Base-by-base conservation (phyloP, 2,329 filamentous ascomycete species). In the Dryadomyces quercus-mongolicae region DNA sequence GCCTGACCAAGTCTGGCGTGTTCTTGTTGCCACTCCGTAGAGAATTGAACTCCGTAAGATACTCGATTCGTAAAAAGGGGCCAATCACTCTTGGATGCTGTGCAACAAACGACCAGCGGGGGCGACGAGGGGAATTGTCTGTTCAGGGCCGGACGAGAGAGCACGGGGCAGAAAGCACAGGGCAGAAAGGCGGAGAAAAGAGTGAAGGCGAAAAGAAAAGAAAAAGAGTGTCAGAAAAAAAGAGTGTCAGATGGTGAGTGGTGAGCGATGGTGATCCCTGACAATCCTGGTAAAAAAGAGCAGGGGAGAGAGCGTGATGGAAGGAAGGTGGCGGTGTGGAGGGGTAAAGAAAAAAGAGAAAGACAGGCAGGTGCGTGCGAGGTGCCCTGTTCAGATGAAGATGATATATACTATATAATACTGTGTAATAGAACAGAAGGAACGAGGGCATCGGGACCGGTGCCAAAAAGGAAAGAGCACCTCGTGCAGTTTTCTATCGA, bases 401-500 rank as follows among this genome's bases (percentile, higher is more conserved):
- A 31, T 31, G 25, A 5, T 8, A 8, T 8, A n/a, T n/a, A n/a
- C n/a, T n/a, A n/a, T n/a, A n/a, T n/a, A n/a, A n/a, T n/a, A n/a
- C n/a, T n/a, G n/a, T n/a, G n/a, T n/a, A n/a, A n/a, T n/a, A n/a
- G n/a, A 18, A 45, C 5, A 49, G 42, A 40, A 25, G 46, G 42
- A 51, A 34, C 25, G 25, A 31, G 4, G 25, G 8, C 25, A 31
- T 31, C 25, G 25, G 25, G 8, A 31, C 25, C 25, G 4, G 4
- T 31, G 25, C 25, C 25, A 8, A 31, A 31, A 31, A 31, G 31
- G 54, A 49, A 49, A 18, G 47, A 49, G 54, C 46, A 52, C 43
- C 42, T 43, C 54, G 44, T 31, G 54, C 42, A 16, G 51, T 56
- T 56, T 53, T 56, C 54, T 56, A 56, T 42, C 20, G 49, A 51